Base-by-base conservation (phyloP, 768 basidiomycete genomes). In the Peribolospora baueri region DNA sequence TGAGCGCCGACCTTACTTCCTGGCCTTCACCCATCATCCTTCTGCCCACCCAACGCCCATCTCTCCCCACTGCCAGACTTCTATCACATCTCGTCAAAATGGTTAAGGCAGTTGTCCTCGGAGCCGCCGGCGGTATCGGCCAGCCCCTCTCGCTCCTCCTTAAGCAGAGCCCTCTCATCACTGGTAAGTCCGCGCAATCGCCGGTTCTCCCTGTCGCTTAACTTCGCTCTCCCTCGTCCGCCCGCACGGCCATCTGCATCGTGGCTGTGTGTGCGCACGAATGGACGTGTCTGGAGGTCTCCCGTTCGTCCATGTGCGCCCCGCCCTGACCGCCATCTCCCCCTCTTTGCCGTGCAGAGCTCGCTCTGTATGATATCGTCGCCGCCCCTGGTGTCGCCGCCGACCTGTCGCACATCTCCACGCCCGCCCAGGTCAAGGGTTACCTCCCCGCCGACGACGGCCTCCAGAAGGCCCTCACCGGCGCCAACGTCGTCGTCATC, bases 71-170 rank as follows among this genome's bases (percentile, higher is more conserved):
- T 25, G 46, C 11, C 42, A 51, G 46, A 48, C 40, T 39, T 25
- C 25, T 39, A 54, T n/a, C 13, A 37, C 53, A 51, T 51, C 51
- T 56, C 50, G 41, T 53, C 57, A 66, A 59, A 54, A 77, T 77
- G 76, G 70, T 73, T 62, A 87, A 90, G 70, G 85, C 78, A 73
- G 86, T 85, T 66, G 87, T 97, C 61, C 88, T 97, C 67, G 90
- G 90, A 68, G 90, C 90, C 71, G 81, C 84, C 68, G 87, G 85
- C 84, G 90, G 90, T 69, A 95, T 95, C 64, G 91, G 91, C 65
- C 91, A 93, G 73, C 88, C 90, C 58, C 74, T 97, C 67, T 77
- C 90, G 25, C 80, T 97, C 57, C 74, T 97, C 56, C 74, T 97
- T 67, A 95, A 97, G 74, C 67, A 71, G 52, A 88, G 86, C 71